phyloP scores from a whole-genome alignment of 106 monocot species.

The Phalaenopsis equestris region DNA sequence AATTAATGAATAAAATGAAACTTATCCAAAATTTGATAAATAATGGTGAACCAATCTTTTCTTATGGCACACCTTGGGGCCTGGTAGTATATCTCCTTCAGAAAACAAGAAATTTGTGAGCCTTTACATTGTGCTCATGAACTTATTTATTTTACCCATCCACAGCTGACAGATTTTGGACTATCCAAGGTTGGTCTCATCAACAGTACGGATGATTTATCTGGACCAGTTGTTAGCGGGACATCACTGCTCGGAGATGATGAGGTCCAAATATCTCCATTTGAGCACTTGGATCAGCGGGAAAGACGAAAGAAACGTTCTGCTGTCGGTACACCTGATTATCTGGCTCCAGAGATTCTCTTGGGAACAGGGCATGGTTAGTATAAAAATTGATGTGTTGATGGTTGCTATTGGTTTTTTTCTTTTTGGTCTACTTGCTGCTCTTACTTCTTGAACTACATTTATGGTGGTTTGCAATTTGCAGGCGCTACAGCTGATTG shows the following conservation, averaged over 20 bases:
- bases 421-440: slow-evolving; percentile 4
- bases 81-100: not conserved
- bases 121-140: slow-evolving; percentile 6
- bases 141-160: slow-evolving; percentile 5
- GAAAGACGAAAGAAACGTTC: slow-evolving; percentile 87
- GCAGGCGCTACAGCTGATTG: slow-evolving; percentile 97
- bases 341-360: slow-evolving; percentile 96
- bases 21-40: not conserved
- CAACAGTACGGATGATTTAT: slow-evolving; percentile 96
- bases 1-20: not conserved
- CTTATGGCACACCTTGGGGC: not conserved
- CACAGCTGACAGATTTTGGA: slow-evolving; percentile 98
- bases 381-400: slow-evolving; percentile 9
- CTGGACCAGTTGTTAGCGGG: slow-evolving; percentile 86
- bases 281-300: slow-evolving; percentile 59
- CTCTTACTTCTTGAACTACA: not conserved
- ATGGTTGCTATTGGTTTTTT: not conserved
- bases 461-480: slow-evolving; percentile 1
- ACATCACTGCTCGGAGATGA: slow-evolving; percentile 86
- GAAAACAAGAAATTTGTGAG: not conserved
- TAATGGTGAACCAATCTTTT: not conserved
- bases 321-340: slow-evolving; percentile 99
- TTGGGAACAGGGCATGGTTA: slow-evolving; percentile 95
- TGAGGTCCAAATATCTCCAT: slow-evolving; percentile 67
- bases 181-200: slow-evolving; percentile 98